Conservation (phyloP, 257 asterid species). For the Plantago elongata region DNA sequence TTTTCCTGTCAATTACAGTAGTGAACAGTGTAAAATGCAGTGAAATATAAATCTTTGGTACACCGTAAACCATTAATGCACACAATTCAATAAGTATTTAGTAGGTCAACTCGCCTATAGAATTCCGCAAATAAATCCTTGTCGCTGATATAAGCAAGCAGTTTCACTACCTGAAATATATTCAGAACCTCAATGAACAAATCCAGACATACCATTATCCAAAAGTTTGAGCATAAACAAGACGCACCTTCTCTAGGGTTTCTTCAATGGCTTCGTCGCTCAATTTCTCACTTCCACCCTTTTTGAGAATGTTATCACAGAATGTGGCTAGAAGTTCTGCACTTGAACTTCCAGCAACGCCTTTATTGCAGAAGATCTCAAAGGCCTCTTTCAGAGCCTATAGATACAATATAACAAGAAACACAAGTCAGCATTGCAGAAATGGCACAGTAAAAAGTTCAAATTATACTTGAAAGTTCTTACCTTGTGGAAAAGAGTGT, state of each 20-base stretch:
- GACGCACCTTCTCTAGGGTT: slow-evolving; percentile 78
- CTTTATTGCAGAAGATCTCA: slow-evolving; percentile 95
- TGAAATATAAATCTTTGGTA: not conserved
- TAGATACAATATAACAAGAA: slow-evolving; percentile 11
- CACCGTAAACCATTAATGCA: slow-evolving; percentile 5
- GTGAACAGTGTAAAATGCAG: slow-evolving; percentile 6
- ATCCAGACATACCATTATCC: slow-evolving; percentile 7
- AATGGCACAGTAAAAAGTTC: not conserved
- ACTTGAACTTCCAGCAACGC: slow-evolving; percentile 96
- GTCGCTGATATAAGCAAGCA: slow-evolving; percentile 93
- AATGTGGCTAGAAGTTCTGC: slow-evolving; percentile 98
- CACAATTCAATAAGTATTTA: slow-evolving; percentile 2
- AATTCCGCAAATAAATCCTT: slow-evolving; percentile 99
- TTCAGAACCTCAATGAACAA: slow-evolving; percentile 21
- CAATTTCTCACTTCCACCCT: slow-evolving; percentile 97
- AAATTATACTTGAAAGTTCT: slow-evolving; percentile 17
- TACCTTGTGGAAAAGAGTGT: slow-evolving; percentile 99
- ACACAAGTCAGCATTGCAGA: not conserved
- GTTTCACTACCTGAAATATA: slow-evolving; percentile 72
- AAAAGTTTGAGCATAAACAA: slow-evolving; percentile 7
- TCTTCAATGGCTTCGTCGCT: slow-evolving; percentile 99
- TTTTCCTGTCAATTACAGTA: slow-evolving; percentile 54
- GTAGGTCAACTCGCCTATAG: slow-evolving; percentile 52
- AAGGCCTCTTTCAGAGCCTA: slow-evolving; percentile 99
- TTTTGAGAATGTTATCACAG: slow-evolving; percentile 95